Base-by-base conservation (phyloP, 1,284 basidiomycete species). In the Pseudozyma sp. region DNA sequence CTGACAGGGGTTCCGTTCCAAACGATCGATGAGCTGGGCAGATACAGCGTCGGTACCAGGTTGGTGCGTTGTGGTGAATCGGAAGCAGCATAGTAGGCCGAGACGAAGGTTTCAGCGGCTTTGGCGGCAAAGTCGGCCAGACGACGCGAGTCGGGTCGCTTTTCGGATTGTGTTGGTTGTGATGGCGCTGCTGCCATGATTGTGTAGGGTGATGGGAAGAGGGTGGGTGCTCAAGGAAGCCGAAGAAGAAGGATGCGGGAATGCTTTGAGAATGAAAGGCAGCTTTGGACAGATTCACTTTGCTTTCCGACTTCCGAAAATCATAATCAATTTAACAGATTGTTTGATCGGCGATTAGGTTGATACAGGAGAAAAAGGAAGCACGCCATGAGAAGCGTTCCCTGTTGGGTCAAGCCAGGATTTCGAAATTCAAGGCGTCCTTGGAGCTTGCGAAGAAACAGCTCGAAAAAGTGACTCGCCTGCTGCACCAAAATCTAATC, bases 1-100 rank as follows among this genome's bases (percentile, higher is more conserved):
- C 79, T 81, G n/a, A 83, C 77, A 16, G 81, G 81, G 31, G 79
- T 81, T 13, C 81, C 81, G 33, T 83, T 83, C 81, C 81, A 83
- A 2, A 81, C 78, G 57, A 83, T 77, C n/a, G 79, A 75, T 8
- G 81, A 81, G 13, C 57, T 77, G 24, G 79, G 69, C 8, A 80
- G 54, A 57, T 83, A 83, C 13, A 83, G 70, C 0, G 80, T 81
- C 0, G 81, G 81, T 0, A 83, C 74, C 31, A 83, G 76, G 58
- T 78, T 70, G 4, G 53, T 60, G 7, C 81, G 76, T 49, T 80
- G 77, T 8, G 81, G 82, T 24, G 81, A 79, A 54, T 83, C 82
- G n/a, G 79, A 74, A 5, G 82, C 82, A 14, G 80, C 75, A 42
- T 83, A 83, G 68, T 83, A 83, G 33, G 81, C 81, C 9, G 79